Evolutionary conservation across 495 filamentous ascomycete species (phyloP).

Genomic region (Haplographium delicatum): DNA sequence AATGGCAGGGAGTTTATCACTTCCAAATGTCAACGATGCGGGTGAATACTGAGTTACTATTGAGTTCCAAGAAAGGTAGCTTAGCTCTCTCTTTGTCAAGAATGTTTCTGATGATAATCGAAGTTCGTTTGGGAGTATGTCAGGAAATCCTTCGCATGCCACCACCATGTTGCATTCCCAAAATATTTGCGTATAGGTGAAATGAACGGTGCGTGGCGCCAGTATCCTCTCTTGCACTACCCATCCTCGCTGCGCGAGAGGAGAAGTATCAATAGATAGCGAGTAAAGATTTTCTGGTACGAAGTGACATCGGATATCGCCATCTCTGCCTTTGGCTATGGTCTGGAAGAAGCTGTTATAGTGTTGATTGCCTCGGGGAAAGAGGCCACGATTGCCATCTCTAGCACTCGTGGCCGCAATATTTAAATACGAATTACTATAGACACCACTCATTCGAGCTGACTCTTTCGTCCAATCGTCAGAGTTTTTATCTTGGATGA

Average conservation of each 20-base stretch:
- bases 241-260: background rate
- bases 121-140: background rate
- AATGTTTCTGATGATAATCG: background rate
- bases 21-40: background rate
- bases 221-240: conserved; percentile 1
- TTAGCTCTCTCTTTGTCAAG: background rate
- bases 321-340: background rate
- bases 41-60: background rate
- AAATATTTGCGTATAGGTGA: background rate
- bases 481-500: conserved; percentile 27
- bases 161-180: background rate
- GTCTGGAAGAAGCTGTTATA: background rate
- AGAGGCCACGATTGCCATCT: background rate
- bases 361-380: background rate
- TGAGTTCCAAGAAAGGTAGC: background rate
- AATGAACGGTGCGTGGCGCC: background rate
- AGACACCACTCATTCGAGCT: conserved; percentile 24
- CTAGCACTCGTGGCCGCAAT: conserved; percentile 17
- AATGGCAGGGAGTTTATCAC: background rate
- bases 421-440: conserved; percentile 21
- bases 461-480: conserved; percentile 25
- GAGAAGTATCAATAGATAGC: background rate
- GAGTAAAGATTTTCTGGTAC: background rate
- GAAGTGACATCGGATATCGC: background rate
- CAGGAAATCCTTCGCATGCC: background rate